phyloP scores from a whole-genome alignment of 2,329 filamentous ascomycete species.

The Xylaria multiplex region DNA sequence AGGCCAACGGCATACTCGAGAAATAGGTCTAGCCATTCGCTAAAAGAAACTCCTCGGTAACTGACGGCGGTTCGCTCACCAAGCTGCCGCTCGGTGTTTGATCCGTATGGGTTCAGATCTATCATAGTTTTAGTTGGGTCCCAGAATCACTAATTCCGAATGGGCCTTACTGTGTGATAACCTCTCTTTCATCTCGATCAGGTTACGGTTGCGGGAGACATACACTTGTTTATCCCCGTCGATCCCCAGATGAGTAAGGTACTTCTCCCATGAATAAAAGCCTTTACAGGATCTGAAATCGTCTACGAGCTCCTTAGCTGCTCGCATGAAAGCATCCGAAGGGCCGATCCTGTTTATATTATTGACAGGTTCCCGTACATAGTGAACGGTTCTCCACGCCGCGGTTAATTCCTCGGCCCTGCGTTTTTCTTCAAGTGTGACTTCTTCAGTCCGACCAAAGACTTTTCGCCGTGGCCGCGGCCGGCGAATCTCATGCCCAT shows the following conservation, averaged over 20 bases:
- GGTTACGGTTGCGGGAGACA: conserved; percentile 52
- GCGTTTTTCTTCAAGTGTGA: conserved; percentile 46
- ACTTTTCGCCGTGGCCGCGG: conserved; percentile 46
- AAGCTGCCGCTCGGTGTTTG: conserved; percentile 46
- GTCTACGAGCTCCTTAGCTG: conserved; percentile 68
- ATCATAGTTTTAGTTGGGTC: conserved; percentile 35
- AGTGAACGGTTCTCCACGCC: conserved; percentile 55
- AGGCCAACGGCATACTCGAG: conserved; percentile 85
- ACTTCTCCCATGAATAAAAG: conserved; percentile 75
- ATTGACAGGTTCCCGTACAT: conserved; percentile 32
- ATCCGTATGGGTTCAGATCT: conserved; percentile 51
- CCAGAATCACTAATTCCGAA: not conserved
- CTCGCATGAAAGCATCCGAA: conserved; percentile 65
- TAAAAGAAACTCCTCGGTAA: conserved; percentile 79
- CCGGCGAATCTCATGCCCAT: conserved; percentile 23
- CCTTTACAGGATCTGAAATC: conserved; percentile 71
- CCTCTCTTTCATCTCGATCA: conserved; percentile 66
- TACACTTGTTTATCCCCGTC: conserved; percentile 49
- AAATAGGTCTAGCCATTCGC: conserved; percentile 89
- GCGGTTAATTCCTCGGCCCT: conserved; percentile 48
- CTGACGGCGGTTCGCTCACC: conserved; percentile 49
- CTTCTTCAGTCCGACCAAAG: conserved; percentile 48
- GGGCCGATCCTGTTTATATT: conserved; percentile 52
- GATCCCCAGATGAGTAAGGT: conserved; percentile 66
- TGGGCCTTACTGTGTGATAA: conserved; percentile 61